Evolutionary conservation across 768 basidiomycete genomes (phyloP), one percentile per base, ranked within the genome.

Genomic region (Suillus ampliporus): DNA sequence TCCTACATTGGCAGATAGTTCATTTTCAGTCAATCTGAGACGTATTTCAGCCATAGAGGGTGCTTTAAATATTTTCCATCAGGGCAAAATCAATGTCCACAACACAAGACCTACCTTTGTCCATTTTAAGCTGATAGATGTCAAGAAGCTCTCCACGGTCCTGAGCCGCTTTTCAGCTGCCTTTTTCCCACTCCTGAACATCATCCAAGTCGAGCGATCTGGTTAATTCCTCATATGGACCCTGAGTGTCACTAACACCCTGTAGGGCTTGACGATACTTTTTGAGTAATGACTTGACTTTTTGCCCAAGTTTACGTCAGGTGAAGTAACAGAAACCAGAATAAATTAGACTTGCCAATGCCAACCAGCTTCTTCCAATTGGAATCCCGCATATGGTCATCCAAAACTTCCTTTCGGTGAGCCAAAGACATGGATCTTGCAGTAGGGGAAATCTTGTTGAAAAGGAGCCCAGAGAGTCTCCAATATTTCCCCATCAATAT

Each of bases 331-430:
- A 31, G 31, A 31, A 31, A 31, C 31, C 31, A 31, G 31, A 31
- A 31, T 31, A 31, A 31, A 31, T 31, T 31, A 6, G 4, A 38
- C 61, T 47, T 37, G 71, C 72, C 67, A 3, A 68, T 69, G 13
- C 69, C 63, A 26, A 71, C 64, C 9, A 71, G 60, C 43, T 77
- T 78, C 38, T 75, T 75, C 68, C 70, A 77, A 48, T 78, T 77
- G 1, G 66, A 73, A 41, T 78, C 73, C 14, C 64, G 64, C 74
- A 76, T 77, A 31, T 31, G 31, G 31, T 31, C 31, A 31, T 31
- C 31, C 31, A 31, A 31, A 3, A 31, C 31, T 31, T 80, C 77
- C 2, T 68, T 58, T 0, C 68, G 15, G 17, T 77, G 74, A 0
- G 70, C 68, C 6, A 61, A 17, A 0, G 69, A 59, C 61, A 76